Base-by-base conservation (phyloP, 1,284 basidiomycete species). In the Irpex sp. region DNA sequence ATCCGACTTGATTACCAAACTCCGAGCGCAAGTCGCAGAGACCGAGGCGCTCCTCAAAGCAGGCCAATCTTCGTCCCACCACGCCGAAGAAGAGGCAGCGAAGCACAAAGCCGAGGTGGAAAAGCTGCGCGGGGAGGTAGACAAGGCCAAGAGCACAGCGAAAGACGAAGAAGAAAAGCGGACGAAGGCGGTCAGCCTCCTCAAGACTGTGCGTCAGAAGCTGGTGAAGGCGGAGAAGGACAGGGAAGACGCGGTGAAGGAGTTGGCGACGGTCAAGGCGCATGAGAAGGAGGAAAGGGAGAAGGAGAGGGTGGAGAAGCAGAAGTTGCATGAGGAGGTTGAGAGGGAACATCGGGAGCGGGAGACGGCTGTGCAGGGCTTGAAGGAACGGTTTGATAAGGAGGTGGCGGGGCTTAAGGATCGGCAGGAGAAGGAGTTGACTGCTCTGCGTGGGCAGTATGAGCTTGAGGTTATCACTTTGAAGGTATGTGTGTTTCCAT, bases 91-190 rank as follows among this genome's bases (percentile, higher is more conserved):
- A 55, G 77, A 80, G 16, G 68, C 75, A 8, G 71, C 75, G 7
- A 82, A 80, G 61, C 81, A 81, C 39, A 78, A 83, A 59, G 72
- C 75, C 0, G 84, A 88, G 52, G 73, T 86, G 1, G 80, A 82
- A 4, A 79, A 80, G 48, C 74, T 93, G 8, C 79, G 80, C 39
- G 70, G 77, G 7, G 90, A 94, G 60, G 71, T 88, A 3, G 80
- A 85, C 48, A 85, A 84, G 61, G 77, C 82, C 2, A 88, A 86
- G 66, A 78, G 77, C 10, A 64, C 78, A 2, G 87, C 86, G 1
- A 96, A 92, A 72, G 94, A 96, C 65, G 95, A 97, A 71, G 95
- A 97, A 72, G 95, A 98, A 74, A 97, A 97, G 74, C 86, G 95
- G 12, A 84, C 86, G n/a, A 98, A 97, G 71, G 94, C 94, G 0